Conservation (phyloP, 2,329 filamentous ascomycete species). For the Penicillium sp. region DNA sequence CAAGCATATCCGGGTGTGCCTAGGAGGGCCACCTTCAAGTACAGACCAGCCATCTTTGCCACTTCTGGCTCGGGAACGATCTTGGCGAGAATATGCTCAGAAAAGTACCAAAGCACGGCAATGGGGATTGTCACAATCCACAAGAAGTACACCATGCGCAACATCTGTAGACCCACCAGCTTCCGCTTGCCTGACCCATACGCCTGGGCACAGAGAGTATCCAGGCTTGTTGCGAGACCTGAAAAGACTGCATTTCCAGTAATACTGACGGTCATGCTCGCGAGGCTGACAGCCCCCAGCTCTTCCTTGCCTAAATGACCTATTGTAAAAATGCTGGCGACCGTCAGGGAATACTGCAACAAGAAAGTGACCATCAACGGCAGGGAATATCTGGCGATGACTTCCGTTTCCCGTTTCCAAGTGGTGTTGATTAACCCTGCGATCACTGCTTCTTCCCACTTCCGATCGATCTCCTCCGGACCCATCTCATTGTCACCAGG, state of each 20-base stretch:
- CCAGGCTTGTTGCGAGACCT: slow-evolving; percentile 84
- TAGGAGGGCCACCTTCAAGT: slow-evolving; percentile 68
- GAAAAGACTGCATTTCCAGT: slow-evolving; percentile 76
- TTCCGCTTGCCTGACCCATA: slow-evolving; percentile 90
- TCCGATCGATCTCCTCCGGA: slow-evolving; percentile 64
- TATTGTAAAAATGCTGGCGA: slow-evolving; percentile 76
- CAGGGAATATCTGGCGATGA: slow-evolving; percentile 69
- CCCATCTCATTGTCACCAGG: slow-evolving; percentile 51
- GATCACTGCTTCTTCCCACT: slow-evolving; percentile 83
- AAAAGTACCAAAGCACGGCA: slow-evolving; percentile 68
- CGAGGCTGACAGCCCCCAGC: slow-evolving; percentile 66
- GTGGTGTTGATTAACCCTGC: slow-evolving; percentile 82
- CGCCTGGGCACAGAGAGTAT: slow-evolving; percentile 91
- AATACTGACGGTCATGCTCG: slow-evolving; percentile 78
- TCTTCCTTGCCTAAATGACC: slow-evolving; percentile 72
- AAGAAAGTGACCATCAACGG: slow-evolving; percentile 74
- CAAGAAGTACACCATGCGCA: slow-evolving; percentile 79
- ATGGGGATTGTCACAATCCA: slow-evolving; percentile 73
- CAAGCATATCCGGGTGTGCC: slow-evolving; percentile 74
- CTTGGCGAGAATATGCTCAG: slow-evolving; percentile 62
- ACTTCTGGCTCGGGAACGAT: slow-evolving; percentile 73
- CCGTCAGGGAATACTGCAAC: slow-evolving; percentile 81
- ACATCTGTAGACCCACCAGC: slow-evolving; percentile 80
- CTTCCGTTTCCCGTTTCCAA: slow-evolving; percentile 87
- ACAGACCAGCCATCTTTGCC: slow-evolving; percentile 70